phyloP scores from a whole-genome alignment of 2,329 filamentous ascomycete genomes.

The Fusarium ambrosium region DNA sequence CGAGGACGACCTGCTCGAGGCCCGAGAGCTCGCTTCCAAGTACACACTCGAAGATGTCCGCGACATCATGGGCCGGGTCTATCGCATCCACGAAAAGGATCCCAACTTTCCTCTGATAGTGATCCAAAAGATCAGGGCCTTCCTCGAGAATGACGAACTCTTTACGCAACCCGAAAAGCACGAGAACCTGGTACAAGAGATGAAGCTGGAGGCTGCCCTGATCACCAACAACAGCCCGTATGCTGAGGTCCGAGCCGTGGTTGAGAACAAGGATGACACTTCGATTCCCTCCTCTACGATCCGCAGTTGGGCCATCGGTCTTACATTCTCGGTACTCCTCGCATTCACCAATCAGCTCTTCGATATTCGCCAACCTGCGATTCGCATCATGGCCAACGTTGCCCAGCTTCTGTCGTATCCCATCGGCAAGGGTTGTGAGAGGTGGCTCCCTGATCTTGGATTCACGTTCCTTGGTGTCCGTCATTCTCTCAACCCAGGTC shows the following conservation, averaged over 20 bases:
- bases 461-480: constrained; percentile 62
- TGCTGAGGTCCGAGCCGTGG: constrained; percentile 67
- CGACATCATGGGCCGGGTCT: constrained; percentile 52
- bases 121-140: constrained; percentile 53
- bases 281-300: constrained; percentile 66
- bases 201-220: constrained; percentile 66
- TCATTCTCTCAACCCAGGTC: constrained; percentile 67
- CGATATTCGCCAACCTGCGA: constrained; percentile 67
- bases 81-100: constrained; percentile 53
- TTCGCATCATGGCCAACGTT: constrained; percentile 66
- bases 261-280: constrained; percentile 66
- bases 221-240: constrained; percentile 68
- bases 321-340: constrained; percentile 62
- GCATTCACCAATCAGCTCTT: constrained; percentile 70
- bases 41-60: constrained; percentile 53
- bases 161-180: constrained; percentile 55
- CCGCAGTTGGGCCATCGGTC: constrained; percentile 66
- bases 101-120: constrained; percentile 55
- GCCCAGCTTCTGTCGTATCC: constrained; percentile 70
- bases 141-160: constrained; percentile 52
- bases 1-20: constrained; percentile 59
- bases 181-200: constrained; percentile 59
- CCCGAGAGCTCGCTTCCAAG: constrained; percentile 54
- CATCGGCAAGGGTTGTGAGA: constrained; percentile 65
- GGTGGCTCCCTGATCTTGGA: constrained; percentile 62